A percentile compares a stretch with the other conserved stretches of the same genome.
Evolutionary conservation across 768 basidiomycete species (phyloP).

Genomic region (Termitomyces sp.): DNA sequence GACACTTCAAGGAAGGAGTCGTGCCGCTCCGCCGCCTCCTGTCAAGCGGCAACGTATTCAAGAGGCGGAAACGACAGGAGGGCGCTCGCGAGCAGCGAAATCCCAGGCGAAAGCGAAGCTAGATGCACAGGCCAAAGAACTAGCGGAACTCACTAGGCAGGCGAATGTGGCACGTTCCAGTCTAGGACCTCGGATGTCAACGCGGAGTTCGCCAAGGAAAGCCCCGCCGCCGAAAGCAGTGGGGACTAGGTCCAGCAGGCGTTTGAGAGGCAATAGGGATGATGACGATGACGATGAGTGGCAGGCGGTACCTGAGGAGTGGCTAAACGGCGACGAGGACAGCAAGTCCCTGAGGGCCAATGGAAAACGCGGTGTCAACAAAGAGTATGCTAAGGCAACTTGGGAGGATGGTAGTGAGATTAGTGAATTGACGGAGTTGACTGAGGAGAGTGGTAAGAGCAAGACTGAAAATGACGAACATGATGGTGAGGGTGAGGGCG

Average conservation of each 20-base stretch:
- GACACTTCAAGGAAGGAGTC: constrained; percentile 11
- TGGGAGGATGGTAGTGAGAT: constrained; percentile 61
- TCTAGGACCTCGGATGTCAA: constrained; percentile 9
- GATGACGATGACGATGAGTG: constrained; percentile 64
- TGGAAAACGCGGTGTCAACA: constrained; percentile 10
- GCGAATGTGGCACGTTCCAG: constrained; percentile 22
- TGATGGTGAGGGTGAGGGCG: constrained; percentile 7
- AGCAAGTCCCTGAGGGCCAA: constrained; percentile 5
- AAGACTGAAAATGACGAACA: constrained; percentile 13
- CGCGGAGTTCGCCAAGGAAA: constrained; percentile 8
- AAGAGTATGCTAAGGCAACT: constrained; percentile 38
- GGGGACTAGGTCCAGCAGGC: constrained; percentile 64
- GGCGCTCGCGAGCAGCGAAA: constrained; percentile 62
- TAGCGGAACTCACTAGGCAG: constrained; percentile 57
- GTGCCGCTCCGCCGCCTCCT: constrained; percentile 5
- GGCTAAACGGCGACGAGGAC: constrained; percentile 36
- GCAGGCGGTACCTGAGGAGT: constrained; percentile 78
- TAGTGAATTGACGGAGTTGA: constrained; percentile 75
- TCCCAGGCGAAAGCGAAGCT: constrained; percentile 65
- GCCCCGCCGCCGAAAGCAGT: constrained; percentile 22
- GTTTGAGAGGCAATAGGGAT: constrained; percentile 54
- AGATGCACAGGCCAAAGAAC: constrained; percentile 63
- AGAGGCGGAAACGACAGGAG: constrained; percentile 15
- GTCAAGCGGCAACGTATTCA: constrained; percentile 20
- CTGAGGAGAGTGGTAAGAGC: constrained; percentile 34